phyloP scores from a whole-genome alignment of 2,329 filamentous ascomycete genomes.

The Myotisia sp. region DNA sequence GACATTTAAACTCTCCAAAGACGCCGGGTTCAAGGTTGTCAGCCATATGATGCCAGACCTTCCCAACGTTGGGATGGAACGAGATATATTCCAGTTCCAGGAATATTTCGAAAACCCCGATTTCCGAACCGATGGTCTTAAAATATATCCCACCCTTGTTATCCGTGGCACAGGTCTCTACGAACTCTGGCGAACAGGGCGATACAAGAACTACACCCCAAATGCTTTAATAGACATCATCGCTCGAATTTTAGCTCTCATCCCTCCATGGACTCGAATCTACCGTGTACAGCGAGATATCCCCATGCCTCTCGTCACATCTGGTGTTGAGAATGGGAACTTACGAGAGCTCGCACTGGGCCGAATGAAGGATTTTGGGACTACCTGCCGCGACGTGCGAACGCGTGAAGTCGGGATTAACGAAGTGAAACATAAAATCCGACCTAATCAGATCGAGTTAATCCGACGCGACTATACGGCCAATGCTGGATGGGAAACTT shows the following conservation, averaged over 20 bases:
- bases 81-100: conserved; percentile 88
- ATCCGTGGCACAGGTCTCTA: conserved; percentile 94
- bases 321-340: conserved; percentile 95
- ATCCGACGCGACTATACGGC: conserved; percentile 86
- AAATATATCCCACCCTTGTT: conserved; percentile 95
- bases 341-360: conserved; percentile 81
- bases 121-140: conserved; percentile 90
- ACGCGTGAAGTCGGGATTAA: conserved; percentile 97
- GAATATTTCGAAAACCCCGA: conserved; percentile 96
- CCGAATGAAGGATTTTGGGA: conserved; percentile 99
- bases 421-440: conserved; percentile 97
- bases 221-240: conserved; percentile 93
- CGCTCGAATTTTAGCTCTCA: conserved; percentile 83
- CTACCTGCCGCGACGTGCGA: conserved; percentile 86
- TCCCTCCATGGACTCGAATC: conserved; percentile 95
- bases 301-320: conserved; percentile 98
- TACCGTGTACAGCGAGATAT: conserved; percentile 98
- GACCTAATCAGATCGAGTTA: conserved; percentile 89
- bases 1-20: conserved; percentile 93
- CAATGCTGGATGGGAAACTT: conserved; percentile 97
- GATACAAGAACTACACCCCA: conserved; percentile 97
- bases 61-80: conserved; percentile 96
- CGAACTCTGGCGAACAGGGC: conserved; percentile 89
- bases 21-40: conserved; percentile 96
- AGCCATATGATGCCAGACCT: conserved; percentile 99